Percentiles rank a stretch among this genome's conserved stretches.
Conservation (phyloP, 345 rosid species). For the Eucalyptus guilfoylei region DNA sequence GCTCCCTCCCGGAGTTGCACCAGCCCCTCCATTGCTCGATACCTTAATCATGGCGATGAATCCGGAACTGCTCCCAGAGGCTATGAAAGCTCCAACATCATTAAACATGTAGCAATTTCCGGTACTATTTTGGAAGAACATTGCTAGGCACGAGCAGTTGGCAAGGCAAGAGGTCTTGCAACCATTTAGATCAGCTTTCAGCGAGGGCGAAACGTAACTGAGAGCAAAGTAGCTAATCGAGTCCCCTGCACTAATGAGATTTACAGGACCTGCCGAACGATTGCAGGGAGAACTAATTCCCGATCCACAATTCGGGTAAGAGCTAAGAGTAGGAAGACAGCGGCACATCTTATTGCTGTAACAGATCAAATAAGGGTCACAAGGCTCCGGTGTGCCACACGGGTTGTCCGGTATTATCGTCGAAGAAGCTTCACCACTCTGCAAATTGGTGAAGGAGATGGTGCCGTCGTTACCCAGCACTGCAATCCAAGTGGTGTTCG, state of each 20-base stretch:
- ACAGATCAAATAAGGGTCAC: conserved; percentile 20
- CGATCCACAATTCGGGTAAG: conserved; percentile 12
- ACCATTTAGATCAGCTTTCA: conserved; percentile 3
- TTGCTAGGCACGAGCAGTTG: conserved; percentile 33
- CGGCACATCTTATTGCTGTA: conserved; percentile 10
- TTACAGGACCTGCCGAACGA: neutral
- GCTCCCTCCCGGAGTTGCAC: neutral
- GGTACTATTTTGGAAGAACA: conserved; percentile 31
- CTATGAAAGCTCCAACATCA: conserved; percentile 28
- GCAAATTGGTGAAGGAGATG: conserved; percentile 21
- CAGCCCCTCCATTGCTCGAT: neutral
- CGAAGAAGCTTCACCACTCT: neutral
- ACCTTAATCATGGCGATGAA: conserved; percentile 23
- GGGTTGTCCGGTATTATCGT: conserved; percentile 21
- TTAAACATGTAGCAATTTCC: conserved; percentile 37
- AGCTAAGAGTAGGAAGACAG: conserved; percentile 19
- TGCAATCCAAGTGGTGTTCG: conserved; percentile 33
- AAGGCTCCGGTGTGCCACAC: conserved; percentile 31
- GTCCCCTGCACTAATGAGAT: conserved; percentile 20
- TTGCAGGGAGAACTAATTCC: conserved; percentile 14
- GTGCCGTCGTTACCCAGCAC: conserved; percentile 19
- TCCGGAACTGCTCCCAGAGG: conserved; percentile 2
- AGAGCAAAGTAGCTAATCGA: conserved; percentile 40
- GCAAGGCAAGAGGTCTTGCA: conserved; percentile 36
- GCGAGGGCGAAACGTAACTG: conserved; percentile 11